Conservation (phyloP, 164 flowering plant genomes). For the Protea cynaroides region DNA sequence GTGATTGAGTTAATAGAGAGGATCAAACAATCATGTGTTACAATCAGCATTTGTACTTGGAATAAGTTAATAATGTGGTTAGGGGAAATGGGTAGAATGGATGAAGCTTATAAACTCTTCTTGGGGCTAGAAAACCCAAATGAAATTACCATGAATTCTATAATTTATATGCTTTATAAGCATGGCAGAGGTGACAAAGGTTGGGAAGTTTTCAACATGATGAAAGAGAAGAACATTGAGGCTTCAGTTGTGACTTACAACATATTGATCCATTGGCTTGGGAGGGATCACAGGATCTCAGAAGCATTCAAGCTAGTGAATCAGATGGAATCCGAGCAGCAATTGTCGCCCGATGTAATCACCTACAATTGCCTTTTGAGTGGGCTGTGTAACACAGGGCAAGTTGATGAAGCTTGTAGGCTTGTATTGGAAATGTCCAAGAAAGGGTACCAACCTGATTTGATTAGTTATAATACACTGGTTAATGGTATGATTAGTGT, state of each 20-base stretch:
- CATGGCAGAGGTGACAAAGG: conserved; percentile 13
- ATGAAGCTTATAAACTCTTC: conserved; percentile 13
- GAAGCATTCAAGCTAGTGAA: conserved; percentile 13
- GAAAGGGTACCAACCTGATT: conserved; percentile 16
- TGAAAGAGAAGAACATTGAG: conserved; percentile 18
- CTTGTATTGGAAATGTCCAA: conserved; percentile 12
- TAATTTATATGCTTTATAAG: conserved; percentile 18
- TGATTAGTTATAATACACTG: conserved; percentile 19
- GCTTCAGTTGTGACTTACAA: conserved; percentile 19
- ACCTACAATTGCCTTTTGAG: conserved; percentile 14
- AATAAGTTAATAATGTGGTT: conserved; percentile 17
- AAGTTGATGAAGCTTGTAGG: conserved; percentile 15
- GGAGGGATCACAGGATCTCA: conserved; percentile 9
- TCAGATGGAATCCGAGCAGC: conserved; percentile 8
- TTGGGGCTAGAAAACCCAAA: conserved; percentile 6
- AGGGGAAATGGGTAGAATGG: conserved; percentile 6
- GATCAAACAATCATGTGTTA: conserved; percentile 3
- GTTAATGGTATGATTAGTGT: conserved; percentile 18
- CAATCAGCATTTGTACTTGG: conserved; percentile 12
- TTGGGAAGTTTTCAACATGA: conserved; percentile 16
- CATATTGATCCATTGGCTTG: conserved; percentile 21
- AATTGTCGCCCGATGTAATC: conserved; percentile 11
- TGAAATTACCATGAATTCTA: conserved; percentile 21
- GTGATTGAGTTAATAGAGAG: conserved; percentile 15
- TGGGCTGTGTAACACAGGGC: conserved; percentile 9